phyloP scores from a whole-genome alignment of 176 grass and related monocot genomes.

The Oryza meridionalis region DNA sequence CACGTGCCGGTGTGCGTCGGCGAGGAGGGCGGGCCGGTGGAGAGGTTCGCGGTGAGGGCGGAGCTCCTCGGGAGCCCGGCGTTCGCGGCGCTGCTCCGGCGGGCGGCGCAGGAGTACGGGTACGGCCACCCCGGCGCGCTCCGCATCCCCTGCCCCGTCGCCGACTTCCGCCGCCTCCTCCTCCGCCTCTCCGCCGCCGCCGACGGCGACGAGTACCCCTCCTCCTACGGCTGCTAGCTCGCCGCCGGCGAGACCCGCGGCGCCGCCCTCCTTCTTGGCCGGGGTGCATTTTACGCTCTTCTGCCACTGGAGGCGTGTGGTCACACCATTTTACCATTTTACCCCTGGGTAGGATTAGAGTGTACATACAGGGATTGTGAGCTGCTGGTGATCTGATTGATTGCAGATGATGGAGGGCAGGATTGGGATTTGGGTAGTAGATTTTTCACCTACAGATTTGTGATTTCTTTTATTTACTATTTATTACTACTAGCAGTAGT shows the following conservation, averaged over 20 bases:
- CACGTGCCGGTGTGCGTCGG: constrained; percentile 90
- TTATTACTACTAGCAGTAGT: not conserved
- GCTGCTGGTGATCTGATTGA: not conserved
- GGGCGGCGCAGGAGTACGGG: constrained; percentile 88
- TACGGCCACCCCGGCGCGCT: constrained; percentile 84
- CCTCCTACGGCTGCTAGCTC: constrained; percentile 4
- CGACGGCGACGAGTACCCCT: not conserved
- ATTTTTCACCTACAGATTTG: constrained; percentile 2
- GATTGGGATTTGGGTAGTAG: not conserved
- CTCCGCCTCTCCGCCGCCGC: constrained; percentile 34
- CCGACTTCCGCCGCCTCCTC: constrained; percentile 65
- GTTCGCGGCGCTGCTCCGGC: constrained; percentile 68
- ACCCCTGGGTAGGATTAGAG: constrained; percentile 19
- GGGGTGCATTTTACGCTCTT: not conserved
- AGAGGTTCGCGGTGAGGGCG: constrained; percentile 77
- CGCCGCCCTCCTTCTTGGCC: not conserved
- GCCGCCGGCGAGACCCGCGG: not conserved
- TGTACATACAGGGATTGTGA: constrained; percentile 28
- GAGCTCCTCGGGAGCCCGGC: constrained; percentile 62
- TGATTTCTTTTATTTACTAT: not conserved
- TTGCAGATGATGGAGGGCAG: not conserved
- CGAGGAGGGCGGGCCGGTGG: constrained; percentile 60
- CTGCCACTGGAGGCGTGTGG: not conserved
- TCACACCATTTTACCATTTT: constrained; percentile 14
- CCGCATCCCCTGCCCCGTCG: constrained; percentile 84